Conservation (phyloP, 768 basidiomycete genomes). For the Guyanaporus albipodus region DNA sequence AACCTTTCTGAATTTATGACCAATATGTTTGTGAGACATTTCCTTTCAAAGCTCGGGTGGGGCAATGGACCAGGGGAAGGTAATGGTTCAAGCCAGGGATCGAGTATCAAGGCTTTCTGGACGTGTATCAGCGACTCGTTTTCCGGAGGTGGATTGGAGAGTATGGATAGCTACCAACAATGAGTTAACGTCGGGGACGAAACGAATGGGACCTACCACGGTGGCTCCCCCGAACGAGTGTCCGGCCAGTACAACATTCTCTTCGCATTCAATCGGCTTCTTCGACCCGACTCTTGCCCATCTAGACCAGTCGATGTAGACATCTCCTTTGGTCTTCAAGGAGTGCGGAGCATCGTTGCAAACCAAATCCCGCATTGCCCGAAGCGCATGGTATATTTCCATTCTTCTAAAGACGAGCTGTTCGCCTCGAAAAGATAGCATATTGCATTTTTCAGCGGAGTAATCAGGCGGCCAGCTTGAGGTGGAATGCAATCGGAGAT, state of each 20-base stretch:
- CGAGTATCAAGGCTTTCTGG: constrained; percentile 57
- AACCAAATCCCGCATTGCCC: constrained; percentile 56
- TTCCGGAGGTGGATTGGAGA: constrained; percentile 47
- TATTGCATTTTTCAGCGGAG: constrained; percentile 19
- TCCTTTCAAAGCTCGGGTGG: constrained; percentile 6
- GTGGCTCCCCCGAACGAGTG: constrained; percentile 60
- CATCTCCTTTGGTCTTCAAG: constrained; percentile 38
- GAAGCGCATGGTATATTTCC: constrained; percentile 65
- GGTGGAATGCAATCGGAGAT: neutral
- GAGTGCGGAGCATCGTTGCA: constrained; percentile 21
- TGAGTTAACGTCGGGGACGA: neutral
- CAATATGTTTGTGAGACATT: constrained; percentile 40
- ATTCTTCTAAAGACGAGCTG: constrained; percentile 67
- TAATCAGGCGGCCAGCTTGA: constrained; percentile 24
- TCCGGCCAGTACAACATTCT: constrained; percentile 41
- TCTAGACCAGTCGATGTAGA: constrained; percentile 35
- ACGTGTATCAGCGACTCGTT: constrained; percentile 47
- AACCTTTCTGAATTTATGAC: constrained; percentile 77
- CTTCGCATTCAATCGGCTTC: constrained; percentile 31
- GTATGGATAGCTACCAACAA: constrained; percentile 47
- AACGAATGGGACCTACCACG: constrained; percentile 34
- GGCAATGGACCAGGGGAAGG: constrained; percentile 50
- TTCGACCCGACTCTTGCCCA: constrained; percentile 34
- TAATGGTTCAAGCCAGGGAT: constrained; percentile 84
- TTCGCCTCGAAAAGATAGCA: constrained; percentile 54